These are phyloP conservation scores for Backusella parvicylindrica DNA, from an alignment of 192 early-diverging fungal genomes.

Conservation along the genomic window DNA sequence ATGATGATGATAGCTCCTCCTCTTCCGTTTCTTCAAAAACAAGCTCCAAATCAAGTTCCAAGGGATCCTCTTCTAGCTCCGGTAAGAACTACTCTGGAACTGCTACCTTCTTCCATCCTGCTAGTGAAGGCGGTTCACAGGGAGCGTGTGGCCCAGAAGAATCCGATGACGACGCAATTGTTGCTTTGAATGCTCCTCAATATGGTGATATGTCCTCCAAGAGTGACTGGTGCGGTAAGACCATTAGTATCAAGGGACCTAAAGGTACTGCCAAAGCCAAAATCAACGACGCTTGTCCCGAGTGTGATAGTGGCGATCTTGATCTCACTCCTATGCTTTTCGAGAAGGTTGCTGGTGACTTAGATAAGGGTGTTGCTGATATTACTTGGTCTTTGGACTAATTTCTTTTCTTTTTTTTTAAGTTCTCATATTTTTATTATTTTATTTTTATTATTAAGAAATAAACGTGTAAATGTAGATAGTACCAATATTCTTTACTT, in stretches of 20 bases:
- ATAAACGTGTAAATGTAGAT: neutral
- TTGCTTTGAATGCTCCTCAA: constrained; percentile 23
- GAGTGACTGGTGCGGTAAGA: constrained; percentile 24
- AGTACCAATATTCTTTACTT: neutral
- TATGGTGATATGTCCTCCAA: constrained; percentile 30
- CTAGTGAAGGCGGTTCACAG: constrained; percentile 19
- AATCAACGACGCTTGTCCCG: constrained; percentile 50
- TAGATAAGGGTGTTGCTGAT: constrained; percentile 40
- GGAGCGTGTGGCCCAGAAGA: constrained; percentile 30
- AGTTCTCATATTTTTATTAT: neutral
- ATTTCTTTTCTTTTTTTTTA: neutral
- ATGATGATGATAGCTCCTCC: neutral
- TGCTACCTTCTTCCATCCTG: constrained; percentile 30
- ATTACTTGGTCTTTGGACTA: constrained; percentile 52
- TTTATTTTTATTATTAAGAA: neutral
- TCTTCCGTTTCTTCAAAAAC: too few relatives aligned
- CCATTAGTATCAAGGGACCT: constrained; percentile 20
- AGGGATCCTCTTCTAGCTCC: neutral
- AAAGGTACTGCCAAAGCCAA: constrained; percentile 47
- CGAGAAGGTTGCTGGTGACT: constrained; percentile 42
- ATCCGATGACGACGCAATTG: neutral
- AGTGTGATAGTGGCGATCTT: constrained; percentile 44
- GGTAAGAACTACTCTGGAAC: constrained; percentile 8
- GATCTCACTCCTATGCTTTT: constrained; percentile 52
- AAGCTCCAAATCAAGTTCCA: neutral